phyloP scores from a whole-genome alignment of 78 protist genomes.

The Guillardia theta region DNA sequence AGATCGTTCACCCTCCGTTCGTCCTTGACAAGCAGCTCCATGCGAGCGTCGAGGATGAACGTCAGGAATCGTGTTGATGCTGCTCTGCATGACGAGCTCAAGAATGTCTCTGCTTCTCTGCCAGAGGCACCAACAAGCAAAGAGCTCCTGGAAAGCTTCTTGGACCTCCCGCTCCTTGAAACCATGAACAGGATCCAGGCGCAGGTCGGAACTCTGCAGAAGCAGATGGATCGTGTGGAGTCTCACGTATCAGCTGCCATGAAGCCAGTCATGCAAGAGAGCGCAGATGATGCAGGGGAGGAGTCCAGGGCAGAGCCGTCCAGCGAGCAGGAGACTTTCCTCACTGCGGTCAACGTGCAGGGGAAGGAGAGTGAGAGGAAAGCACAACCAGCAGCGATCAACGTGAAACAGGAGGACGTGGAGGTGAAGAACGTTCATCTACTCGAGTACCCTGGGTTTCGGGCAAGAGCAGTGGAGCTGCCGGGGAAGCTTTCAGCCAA shows the following conservation, averaged over 20 bases:
- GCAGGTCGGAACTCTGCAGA: background rate
- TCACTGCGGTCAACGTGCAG: background rate
- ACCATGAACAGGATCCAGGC: background rate
- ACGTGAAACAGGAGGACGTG: background rate
- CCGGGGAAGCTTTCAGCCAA: background rate
- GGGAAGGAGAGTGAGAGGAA: background rate
- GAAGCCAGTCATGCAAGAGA: background rate
- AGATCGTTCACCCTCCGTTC: no score
- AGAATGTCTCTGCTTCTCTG: no score
- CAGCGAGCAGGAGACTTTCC: background rate
- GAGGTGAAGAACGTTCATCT: background rate
- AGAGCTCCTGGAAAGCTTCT: background rate
- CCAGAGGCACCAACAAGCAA: no score
- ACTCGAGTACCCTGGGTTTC: no score
- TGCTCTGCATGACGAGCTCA: no score
- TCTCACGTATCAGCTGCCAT: background rate
- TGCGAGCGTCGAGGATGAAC: no score
- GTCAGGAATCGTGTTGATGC: no score
- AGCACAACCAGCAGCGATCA: background rate
- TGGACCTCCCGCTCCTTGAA: background rate
- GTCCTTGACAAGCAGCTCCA: no score
- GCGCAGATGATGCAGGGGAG: no score
- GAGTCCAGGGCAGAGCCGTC: background rate
- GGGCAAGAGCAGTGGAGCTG: no score
- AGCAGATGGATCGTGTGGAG: background rate